phyloP scores from a whole-genome alignment of 192 early-diverging fungal genomes.

The Backusella circina region DNA sequence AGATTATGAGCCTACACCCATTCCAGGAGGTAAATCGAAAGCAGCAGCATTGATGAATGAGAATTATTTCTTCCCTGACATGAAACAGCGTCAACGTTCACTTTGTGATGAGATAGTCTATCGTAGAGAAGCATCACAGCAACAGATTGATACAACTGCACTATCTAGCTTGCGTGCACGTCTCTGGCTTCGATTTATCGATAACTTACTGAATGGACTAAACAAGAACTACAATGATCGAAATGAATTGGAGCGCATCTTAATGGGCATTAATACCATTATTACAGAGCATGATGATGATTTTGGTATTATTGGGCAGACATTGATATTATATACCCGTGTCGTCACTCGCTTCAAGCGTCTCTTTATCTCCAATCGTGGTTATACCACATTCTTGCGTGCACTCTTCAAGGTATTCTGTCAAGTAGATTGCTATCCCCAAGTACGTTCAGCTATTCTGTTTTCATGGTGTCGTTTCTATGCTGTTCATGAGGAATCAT shows the following conservation, averaged over 20 bases:
- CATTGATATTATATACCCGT: constrained; percentile 44
- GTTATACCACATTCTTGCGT: constrained; percentile 48
- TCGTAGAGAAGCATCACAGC: constrained; percentile 6
- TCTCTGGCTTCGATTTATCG: constrained; percentile 50
- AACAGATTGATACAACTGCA: constrained; percentile 12
- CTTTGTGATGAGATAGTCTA: neutral
- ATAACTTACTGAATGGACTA: constrained; percentile 44
- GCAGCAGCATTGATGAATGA: constrained; percentile 13
- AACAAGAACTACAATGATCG: constrained; percentile 50
- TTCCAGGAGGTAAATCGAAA: neutral
- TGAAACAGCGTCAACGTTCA: neutral
- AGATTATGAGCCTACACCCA: constrained; percentile 36
- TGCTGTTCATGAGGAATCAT: constrained; percentile 52
- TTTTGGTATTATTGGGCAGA: constrained; percentile 48
- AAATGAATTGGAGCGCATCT: constrained; percentile 41
- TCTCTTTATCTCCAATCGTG: constrained; percentile 48
- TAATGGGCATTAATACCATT: constrained; percentile 49
- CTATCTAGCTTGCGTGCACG: constrained; percentile 48
- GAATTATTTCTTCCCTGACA: constrained; percentile 34
- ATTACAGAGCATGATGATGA: constrained; percentile 45
- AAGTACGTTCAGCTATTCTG: constrained; percentile 42
- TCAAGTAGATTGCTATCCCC: constrained; percentile 31
- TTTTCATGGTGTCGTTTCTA: constrained; percentile 50
- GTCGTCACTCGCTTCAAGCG: constrained; percentile 45
- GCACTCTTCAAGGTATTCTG: constrained; percentile 56